Conservation (phyloP, 306 rosid genomes). For the Lathyrus sativus region DNA sequence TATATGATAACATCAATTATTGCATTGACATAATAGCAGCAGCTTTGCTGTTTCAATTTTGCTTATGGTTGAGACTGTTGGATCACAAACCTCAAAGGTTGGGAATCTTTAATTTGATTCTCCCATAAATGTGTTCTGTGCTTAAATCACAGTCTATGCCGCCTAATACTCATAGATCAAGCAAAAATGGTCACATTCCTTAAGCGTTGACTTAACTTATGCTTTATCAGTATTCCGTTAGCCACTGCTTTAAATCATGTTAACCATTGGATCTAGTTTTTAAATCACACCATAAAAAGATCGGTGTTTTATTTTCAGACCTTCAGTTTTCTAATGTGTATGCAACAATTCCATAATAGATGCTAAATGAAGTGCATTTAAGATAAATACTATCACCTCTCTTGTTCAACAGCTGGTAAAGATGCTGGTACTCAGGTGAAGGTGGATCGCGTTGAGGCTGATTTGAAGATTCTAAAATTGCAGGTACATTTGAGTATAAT, state of each 20-base stretch:
- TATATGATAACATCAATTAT: slow-evolving; percentile 8
- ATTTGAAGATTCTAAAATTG: slow-evolving; percentile 81
- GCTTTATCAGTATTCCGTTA: slow-evolving; percentile 6
- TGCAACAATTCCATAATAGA: not conserved
- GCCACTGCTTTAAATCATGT: slow-evolving; percentile 22
- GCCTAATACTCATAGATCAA: not conserved
- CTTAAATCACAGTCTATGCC: slow-evolving; percentile 4
- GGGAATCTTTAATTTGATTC: slow-evolving; percentile 28
- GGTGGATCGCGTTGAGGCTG: slow-evolving; percentile 87
- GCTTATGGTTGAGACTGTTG: slow-evolving; percentile 7
- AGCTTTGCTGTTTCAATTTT: slow-evolving; percentile 15
- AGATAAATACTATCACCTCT: slow-evolving; percentile 26
- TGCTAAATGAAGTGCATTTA: slow-evolving; percentile 22
- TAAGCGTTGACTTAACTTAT: not conserved
- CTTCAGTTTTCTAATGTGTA: slow-evolving; percentile 5
- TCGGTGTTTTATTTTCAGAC: slow-evolving; percentile 19
- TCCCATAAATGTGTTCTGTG: slow-evolving; percentile 22
- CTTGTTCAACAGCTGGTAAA: slow-evolving; percentile 51
- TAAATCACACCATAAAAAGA: not conserved
- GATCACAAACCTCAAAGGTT: slow-evolving; percentile 18
- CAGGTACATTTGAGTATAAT: slow-evolving; percentile 57
- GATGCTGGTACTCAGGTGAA: slow-evolving; percentile 62
- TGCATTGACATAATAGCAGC: slow-evolving; percentile 10
- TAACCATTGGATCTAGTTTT: slow-evolving; percentile 2
- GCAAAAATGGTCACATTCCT: too few species aligned